Evolutionary conservation across 257 asterid species (phyloP), one percentile per base, ranked within the genome.

Genomic region (Ligustrum vulgare): DNA sequence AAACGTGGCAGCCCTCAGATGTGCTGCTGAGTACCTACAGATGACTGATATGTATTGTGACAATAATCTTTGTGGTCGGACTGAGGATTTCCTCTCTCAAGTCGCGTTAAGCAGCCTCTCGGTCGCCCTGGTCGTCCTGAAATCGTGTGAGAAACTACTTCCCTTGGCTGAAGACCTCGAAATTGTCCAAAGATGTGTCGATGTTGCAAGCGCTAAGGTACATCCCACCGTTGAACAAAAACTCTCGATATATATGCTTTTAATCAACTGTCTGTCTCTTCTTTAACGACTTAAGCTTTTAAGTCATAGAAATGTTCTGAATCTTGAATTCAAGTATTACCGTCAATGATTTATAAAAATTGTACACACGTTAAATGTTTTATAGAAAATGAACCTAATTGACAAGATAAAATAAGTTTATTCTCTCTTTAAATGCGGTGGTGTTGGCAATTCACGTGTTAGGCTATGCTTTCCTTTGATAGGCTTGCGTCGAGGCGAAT

Each of bases 401-500:
- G 49, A 41, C 3, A 5, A 11, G 49, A 41, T 41, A 41, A 41
- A 41, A 41, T 11, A 10, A 41, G 47, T 10, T 41, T 2, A 9
- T 39, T 39, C 13, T 39, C 15, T 41, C 5, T 11, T 41, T 54
- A 54, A 28, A 54, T 1, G 62, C 18, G 5, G 34, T 0, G 35
- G 33, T 28, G 31, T 28, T 28, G 31, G 31, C 31, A 1, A 28
- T 28, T 28, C 13, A 5, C 15, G 47, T 11, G 49, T 47, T 15
- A 12, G 22, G 51, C 7, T 12, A 22, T 33, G 25, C 6, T 31
- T 41, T 10, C 0, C 70, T 23, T 20, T 60, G 28, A 33, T 69
- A 94, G 98, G 99, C 96, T 5, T 91, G 99, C 45, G 90, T 87
- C 1, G 98, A 93, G 85, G 93, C 97, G 9, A 92, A 91, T 71